Base-by-base conservation (phyloP, 2,329 filamentous ascomycete species). In the Phialophora expanda region DNA sequence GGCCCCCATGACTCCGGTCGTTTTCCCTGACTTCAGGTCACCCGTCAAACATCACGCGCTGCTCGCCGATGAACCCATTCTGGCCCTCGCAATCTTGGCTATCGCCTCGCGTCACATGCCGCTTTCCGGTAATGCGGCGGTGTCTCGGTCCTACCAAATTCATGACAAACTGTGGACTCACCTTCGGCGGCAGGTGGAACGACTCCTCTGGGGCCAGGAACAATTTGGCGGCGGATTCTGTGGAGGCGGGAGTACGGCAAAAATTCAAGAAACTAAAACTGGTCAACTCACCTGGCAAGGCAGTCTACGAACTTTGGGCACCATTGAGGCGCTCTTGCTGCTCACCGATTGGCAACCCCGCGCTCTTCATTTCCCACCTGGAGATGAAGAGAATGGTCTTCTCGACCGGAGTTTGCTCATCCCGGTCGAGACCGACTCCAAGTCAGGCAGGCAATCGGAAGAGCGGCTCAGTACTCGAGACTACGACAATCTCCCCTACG, bases 341-440 rank as follows among this genome's bases (percentile, higher is more conserved):
- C 82, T 99, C 53, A 98, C 94, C 0, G 95, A 99, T 75, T 99
- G 95, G 94, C 94, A 98, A 76, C 95, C 95, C 4, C 88, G 94
- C 5, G 93, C 93, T 17, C 84, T 99, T 66, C 94, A 98, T 76
- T 99, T 98, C 74, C 95, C 95, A 2, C 87, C 88, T 0, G 86
- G 86, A 54, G 86, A 89, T 65, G 87, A 88, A 68, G 87, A 89
- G 66, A 86, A 87, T 61, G 85, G 87, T 38, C 81, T 89, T 48
- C 80, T 89, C 68, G 80, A 86, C 2, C 90, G 91, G 0, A 89
- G 91, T 20, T 90, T 95, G 56, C 79, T 90, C 5, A 85, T 90
- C 76, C 79, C 81, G 5, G 75, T 76, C 32, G 77, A 79, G 17
- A 69, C 77, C 26, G 80, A 83, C 12, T 75, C 76, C 56, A 79